Evolutionary conservation across 495 filamentous ascomycete species (phyloP), one percentile per base, ranked within the genome.

Genomic region (Letharia columbiana): DNA sequence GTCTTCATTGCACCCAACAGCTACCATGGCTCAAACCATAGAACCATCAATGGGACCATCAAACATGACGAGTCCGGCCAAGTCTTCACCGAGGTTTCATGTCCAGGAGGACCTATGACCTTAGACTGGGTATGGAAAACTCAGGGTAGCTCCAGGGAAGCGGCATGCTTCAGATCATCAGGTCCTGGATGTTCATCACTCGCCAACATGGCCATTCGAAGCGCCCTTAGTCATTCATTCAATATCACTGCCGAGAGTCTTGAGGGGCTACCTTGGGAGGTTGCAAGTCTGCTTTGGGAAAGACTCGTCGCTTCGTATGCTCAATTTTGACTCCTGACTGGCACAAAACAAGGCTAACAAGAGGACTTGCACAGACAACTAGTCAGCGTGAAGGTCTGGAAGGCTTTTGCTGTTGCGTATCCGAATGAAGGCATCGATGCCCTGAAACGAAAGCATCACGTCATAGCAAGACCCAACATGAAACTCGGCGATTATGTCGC

Each of bases 311-410:
- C 45, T 33, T 57, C 41, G 67, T 71, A 64, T 17, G 69, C 39
- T 45, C 37, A 45, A 10, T 9, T 58, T 18, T 18, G 39, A 47
- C 35, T 42, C 11, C n/a, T 23, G 9, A 33, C 13, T 57, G n/a
- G 18, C 44, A 44, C 15, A 23, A 15, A 17, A 31, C 2, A n/a
- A 17, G 15, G 37, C 64, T 67, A 23, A 64, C 37, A 13, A 41
- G 49, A 45, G 31, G 45, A 9, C n/a, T 12, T 23, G 4, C 39
- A 37, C n/a, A 74, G 72, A 15, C 60, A 70, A 12, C 17, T 75
- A 3, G 66, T 71, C 60, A 74, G 73, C 54, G 60, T 74, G 40
- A 66, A 67, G 20, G 41, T 69, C 20, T 75, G 73, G 73, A 71
- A 68, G 45, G 58, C 60, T 20, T 75, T 75, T 60, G 68, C 63